These are phyloP conservation scores for Hemileccinum impolitum DNA, from an alignment of 768 basidiomycete genomes.

Conservation along the genomic window DNA sequence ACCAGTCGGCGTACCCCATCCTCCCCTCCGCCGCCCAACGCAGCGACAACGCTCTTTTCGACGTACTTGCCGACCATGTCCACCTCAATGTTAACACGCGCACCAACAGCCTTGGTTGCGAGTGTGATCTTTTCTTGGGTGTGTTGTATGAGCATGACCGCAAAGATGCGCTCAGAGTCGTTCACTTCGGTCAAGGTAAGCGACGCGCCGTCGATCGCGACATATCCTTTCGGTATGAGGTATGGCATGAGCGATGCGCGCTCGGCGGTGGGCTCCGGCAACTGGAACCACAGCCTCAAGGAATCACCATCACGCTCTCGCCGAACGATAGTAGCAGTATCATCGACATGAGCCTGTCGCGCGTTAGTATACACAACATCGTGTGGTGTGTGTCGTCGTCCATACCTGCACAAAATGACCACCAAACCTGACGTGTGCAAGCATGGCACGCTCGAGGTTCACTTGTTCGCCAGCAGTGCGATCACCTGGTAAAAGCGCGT, in stretches of 20 bases:
- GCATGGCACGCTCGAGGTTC: constrained; percentile 95
- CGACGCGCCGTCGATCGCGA: constrained; percentile 92
- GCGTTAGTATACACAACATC: not conserved
- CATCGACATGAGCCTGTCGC: constrained; percentile 87
- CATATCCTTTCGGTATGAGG: constrained; percentile 91
- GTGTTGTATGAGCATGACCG: constrained; percentile 94
- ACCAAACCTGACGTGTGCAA: constrained; percentile 85
- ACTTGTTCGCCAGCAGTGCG: constrained; percentile 74
- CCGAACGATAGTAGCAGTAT: constrained; percentile 72
- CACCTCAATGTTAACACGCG: constrained; percentile 90
- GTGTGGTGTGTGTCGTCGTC: not conserved
- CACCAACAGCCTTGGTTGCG: constrained; percentile 67
- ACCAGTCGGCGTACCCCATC: constrained; percentile 47
- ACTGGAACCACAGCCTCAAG: constrained; percentile 75
- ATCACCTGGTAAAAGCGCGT: constrained; percentile 52
- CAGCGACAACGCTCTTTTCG: constrained; percentile 73
- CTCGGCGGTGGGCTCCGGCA: constrained; percentile 55
- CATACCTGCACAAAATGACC: constrained; percentile 96
- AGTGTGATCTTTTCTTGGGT: constrained; percentile 88
- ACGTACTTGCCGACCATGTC: constrained; percentile 95
- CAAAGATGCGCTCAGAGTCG: constrained; percentile 60
- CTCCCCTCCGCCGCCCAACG: constrained; percentile 54
- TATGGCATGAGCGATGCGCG: constrained; percentile 71
- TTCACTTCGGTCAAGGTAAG: constrained; percentile 84
- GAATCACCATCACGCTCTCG: constrained; percentile 81